Percentiles rank a stretch among this genome's conserved stretches.
Evolutionary conservation across 2,329 filamentous ascomycete species (phyloP).

Genomic region (Plectosphaerella sp.): DNA sequence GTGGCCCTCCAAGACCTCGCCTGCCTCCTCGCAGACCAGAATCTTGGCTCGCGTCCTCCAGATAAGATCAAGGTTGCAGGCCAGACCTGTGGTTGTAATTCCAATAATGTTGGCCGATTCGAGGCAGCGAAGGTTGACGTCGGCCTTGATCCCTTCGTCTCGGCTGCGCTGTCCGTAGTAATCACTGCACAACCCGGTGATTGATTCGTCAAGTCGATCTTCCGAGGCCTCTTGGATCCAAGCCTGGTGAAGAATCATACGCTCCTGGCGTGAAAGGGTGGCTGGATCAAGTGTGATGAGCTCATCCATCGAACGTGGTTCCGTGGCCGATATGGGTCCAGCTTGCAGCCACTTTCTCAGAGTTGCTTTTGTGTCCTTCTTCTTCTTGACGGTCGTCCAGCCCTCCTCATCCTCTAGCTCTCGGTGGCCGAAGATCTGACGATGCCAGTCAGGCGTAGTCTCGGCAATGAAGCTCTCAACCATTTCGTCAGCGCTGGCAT

Average conservation of each 20-base stretch:
- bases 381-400: slow-evolving; percentile 15
- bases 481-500: neutral
- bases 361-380: neutral
- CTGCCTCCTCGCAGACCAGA: slow-evolving; percentile 65
- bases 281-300: too few species aligned
- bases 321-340: too few species aligned
- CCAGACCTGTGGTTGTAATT: slow-evolving; percentile 56
- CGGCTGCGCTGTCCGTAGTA: too few species aligned
- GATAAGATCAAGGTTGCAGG: slow-evolving; percentile 44
- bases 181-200: too few species aligned
- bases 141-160: neutral
- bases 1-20: slow-evolving; percentile 63
- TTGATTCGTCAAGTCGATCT: neutral
- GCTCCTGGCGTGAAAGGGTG: neutral
- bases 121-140: slow-evolving; percentile 23
- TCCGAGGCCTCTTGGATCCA: slow-evolving; percentile 9
- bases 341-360: too few species aligned
- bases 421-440: slow-evolving; percentile 18
- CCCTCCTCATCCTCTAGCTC: slow-evolving; percentile 16
- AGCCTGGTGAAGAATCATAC: slow-evolving; percentile 5
- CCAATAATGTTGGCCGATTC: slow-evolving; percentile 45
- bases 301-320: too few species aligned
- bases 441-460: slow-evolving; percentile 10
- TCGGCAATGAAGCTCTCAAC: neutral
- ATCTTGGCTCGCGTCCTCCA: slow-evolving; percentile 48